Conservation (phyloP, 2,329 filamentous ascomycete genomes). For the Fusarium newnesense region DNA sequence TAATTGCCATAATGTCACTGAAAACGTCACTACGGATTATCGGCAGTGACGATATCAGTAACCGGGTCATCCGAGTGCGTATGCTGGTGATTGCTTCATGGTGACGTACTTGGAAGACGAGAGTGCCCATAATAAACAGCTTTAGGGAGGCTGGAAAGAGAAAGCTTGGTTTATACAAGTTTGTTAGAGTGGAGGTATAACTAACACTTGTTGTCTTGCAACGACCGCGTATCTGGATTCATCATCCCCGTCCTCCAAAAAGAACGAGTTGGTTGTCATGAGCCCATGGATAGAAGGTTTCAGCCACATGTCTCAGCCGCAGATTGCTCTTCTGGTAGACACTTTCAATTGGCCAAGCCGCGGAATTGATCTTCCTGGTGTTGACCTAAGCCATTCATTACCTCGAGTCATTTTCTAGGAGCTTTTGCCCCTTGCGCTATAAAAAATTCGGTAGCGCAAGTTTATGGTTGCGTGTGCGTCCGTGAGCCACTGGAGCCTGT, state of each 20-base stretch:
- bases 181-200: too few species aligned
- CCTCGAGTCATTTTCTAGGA: not conserved
- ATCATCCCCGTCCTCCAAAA: not conserved
- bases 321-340: too few species aligned
- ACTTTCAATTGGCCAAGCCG: not conserved
- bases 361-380: not conserved
- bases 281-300: not conserved
- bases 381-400: not conserved
- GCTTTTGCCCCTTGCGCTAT: not conserved
- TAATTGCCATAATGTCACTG: accelerated
- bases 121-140: not conserved
- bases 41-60: not conserved
- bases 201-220: too few species aligned
- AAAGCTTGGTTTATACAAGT: not conserved
- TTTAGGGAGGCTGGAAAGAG: not conserved
- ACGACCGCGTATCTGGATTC: not conserved
- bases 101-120: not conserved
- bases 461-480: not conserved
- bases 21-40: not conserved
- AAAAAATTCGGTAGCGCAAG: not conserved
- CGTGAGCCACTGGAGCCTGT: not conserved
- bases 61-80: not conserved
- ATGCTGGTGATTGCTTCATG: not conserved
- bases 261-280: not conserved
- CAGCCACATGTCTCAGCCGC: not conserved